phyloP scores from a whole-genome alignment of 2,329 filamentous ascomycete genomes.

The Claviceps humidiphila region DNA sequence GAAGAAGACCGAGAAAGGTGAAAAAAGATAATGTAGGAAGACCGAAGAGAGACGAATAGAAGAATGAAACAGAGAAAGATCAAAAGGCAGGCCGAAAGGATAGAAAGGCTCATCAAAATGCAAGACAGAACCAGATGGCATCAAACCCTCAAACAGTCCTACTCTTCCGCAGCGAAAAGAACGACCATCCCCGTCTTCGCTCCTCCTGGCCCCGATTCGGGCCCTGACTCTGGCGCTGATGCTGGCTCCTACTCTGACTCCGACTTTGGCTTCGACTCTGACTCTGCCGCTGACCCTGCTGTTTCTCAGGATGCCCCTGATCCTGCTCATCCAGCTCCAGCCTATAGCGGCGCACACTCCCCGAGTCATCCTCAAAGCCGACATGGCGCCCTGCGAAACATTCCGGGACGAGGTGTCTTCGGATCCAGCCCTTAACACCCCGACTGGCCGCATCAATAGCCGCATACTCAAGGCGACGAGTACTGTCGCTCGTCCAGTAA shows the following conservation, averaged over 20 bases:
- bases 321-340: constrained; percentile 43
- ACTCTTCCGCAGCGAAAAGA: constrained; percentile 18
- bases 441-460: constrained; percentile 50
- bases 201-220: background rate
- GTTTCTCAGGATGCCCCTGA: constrained; percentile 13
- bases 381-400: constrained; percentile 44
- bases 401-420: constrained; percentile 43
- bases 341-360: constrained; percentile 50
- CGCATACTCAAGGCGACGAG: constrained; percentile 49
- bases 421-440: constrained; percentile 47
- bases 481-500: constrained; percentile 54
- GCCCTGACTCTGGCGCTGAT: too few species aligned
- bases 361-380: constrained; percentile 47
- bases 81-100: too few species aligned
- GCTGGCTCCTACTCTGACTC: too few species aligned
- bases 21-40: background rate
- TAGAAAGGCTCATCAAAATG: too few species aligned
- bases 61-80: background rate
- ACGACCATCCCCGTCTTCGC: constrained; percentile 12
- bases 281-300: too few species aligned
- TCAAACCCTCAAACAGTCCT: constrained; percentile 1
- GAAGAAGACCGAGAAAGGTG: background rate
- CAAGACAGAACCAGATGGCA: too few species aligned
- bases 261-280: too few species aligned
- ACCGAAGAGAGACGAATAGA: constrained; percentile 8